Conservation (phyloP, 2,329 filamentous ascomycete species). For the Calonectria fujianensis region DNA sequence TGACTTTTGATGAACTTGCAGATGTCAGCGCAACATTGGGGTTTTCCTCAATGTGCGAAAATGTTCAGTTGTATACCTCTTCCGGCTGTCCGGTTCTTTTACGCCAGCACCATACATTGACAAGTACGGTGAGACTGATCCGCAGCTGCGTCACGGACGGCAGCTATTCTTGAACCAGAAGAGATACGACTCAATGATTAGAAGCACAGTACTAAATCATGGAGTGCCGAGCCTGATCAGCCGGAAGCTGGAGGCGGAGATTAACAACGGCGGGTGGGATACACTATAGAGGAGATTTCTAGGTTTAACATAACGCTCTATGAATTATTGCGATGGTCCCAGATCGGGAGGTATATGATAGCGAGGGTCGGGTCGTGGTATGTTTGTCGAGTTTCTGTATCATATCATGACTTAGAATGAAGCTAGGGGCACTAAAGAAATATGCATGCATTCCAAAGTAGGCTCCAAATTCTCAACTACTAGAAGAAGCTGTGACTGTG, state of each 20-base stretch:
- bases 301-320: constrained; percentile 19
- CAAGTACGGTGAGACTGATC: constrained; percentile 95
- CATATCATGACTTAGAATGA: constrained; percentile 15
- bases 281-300: constrained; percentile 65
- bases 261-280: constrained; percentile 99
- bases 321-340: neutral
- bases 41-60: constrained; percentile 98
- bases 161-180: constrained; percentile 96
- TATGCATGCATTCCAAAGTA: neutral
- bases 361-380: neutral
- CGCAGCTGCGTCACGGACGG: constrained; percentile 89
- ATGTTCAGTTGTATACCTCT: constrained; percentile 92
- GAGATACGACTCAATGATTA: constrained; percentile 90
- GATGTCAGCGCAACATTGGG: constrained; percentile 92
- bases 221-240: constrained; percentile 92
- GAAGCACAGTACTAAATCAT: constrained; percentile 90
- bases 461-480: neutral
- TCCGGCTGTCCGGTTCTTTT: constrained; percentile 88
- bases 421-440: constrained; percentile 3
- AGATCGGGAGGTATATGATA: constrained; percentile 3
- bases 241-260: constrained; percentile 92
- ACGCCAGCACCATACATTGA: constrained; percentile 94
- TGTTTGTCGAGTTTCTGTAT: constrained; percentile 22
- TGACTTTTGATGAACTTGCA: constrained; percentile 60
- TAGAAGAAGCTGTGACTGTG: neutral